These are phyloP conservation scores for Suhomyces prunicola DNA, from an alignment of 805 yeast species.

Conservation along the genomic window DNA sequence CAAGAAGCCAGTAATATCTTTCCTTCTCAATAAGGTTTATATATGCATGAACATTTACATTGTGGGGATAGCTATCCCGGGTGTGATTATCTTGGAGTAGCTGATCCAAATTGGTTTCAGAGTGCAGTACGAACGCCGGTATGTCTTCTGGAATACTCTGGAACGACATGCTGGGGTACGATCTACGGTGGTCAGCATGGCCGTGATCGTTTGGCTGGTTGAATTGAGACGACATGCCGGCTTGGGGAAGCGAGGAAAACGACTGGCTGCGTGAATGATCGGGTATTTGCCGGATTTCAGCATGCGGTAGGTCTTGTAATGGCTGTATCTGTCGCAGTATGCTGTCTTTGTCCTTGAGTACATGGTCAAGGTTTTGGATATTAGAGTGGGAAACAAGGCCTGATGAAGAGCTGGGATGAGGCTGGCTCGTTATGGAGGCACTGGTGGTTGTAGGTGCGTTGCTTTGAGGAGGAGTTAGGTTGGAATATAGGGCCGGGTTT, in stretches of 20 bases:
- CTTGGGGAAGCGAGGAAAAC: neutral
- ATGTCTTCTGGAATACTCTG: neutral
- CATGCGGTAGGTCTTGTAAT: neutral
- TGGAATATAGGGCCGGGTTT: neutral
- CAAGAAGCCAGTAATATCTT: constrained; percentile 38
- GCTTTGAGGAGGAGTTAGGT: neutral
- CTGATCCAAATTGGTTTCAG: neutral
- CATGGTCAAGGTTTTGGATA: neutral
- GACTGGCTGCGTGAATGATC: neutral
- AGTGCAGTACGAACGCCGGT: neutral
- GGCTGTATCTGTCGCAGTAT: neutral
- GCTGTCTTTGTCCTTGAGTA: neutral
- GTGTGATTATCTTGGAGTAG: neutral
- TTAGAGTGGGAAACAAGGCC: neutral
- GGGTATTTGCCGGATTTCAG: neutral
- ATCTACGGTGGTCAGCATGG: neutral
- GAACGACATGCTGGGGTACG: neutral
- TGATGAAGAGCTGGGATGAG: neutral
- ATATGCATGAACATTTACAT: constrained; percentile 17
- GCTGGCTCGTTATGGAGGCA: neutral
- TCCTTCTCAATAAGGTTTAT: constrained; percentile 29
- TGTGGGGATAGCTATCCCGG: constrained; percentile 6
- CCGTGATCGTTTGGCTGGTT: neutral
- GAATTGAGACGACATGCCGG: neutral
- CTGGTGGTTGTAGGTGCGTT: too few relatives aligned